phyloP scores from a whole-genome alignment of 352 stramenopile species.

The Globisporangium carolinianum region DNA sequence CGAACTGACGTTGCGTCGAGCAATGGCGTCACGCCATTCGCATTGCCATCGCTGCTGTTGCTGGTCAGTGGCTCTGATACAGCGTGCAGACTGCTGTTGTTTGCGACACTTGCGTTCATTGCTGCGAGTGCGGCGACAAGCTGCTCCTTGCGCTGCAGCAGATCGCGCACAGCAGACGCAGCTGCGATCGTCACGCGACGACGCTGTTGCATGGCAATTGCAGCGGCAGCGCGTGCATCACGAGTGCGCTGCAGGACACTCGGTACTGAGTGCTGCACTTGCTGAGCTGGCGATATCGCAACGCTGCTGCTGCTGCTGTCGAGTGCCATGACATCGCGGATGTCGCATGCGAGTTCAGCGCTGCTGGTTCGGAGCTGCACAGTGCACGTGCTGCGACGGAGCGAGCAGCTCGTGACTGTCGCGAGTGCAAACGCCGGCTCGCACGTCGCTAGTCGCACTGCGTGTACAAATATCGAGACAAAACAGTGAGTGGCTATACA shows the following conservation, averaged over 20 bases:
- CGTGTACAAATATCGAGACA: background rate
- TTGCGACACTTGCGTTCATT: slow-evolving; percentile 33
- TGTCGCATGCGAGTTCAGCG: slow-evolving; percentile 15
- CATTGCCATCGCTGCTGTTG: slow-evolving; percentile 12
- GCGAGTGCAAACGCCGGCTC: no score
- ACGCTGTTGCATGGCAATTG: slow-evolving; percentile 3
- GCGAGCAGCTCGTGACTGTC: slow-evolving; percentile 5
- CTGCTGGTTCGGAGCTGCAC: slow-evolving; percentile 15
- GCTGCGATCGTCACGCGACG: slow-evolving; percentile 33
- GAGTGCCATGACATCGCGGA: slow-evolving; percentile 57
- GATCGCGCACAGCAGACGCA: slow-evolving; percentile 40
- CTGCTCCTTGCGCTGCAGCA: slow-evolving; percentile 72
- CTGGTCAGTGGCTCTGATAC: slow-evolving; percentile 2
- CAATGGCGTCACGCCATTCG: slow-evolving; percentile 14
- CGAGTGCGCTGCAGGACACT: background rate
- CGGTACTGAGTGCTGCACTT: background rate
- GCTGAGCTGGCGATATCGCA: slow-evolving; percentile 8
- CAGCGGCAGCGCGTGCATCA: background rate
- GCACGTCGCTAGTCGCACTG: background rate
- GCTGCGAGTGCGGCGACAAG: slow-evolving; percentile 36
- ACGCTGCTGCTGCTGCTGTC: slow-evolving; percentile 6
- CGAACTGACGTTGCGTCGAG: slow-evolving; percentile 23
- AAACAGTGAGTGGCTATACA: slow-evolving; percentile 3
- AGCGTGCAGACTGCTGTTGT: background rate
- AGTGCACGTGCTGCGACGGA: slow-evolving; percentile 22